These are phyloP conservation scores for Emericellopsis atlantica DNA, from an alignment of 2,329 filamentous ascomycete species.

Conservation along the genomic window DNA sequence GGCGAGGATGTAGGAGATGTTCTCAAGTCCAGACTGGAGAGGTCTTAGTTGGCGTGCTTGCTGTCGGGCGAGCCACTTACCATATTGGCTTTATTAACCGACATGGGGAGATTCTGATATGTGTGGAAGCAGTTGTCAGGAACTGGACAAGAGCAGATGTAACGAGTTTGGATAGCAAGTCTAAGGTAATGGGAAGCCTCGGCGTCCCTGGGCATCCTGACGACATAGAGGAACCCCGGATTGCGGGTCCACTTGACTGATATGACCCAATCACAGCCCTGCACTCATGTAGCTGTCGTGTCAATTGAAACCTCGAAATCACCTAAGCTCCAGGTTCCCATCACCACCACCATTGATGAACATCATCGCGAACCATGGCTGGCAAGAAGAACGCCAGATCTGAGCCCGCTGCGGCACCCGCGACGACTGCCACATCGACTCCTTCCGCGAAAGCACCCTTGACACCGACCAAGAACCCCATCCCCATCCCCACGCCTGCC, in stretches of 20 bases:
- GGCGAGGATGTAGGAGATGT: constrained; percentile 66
- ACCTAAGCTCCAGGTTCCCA: not conserved
- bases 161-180: not conserved
- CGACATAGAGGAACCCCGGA: constrained; percentile 3
- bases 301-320: constrained; percentile 5
- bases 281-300: constrained; percentile 22
- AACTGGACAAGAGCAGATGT: too few species aligned
- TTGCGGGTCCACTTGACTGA: constrained; percentile 1
- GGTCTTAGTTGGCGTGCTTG: not conserved
- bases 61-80: too few species aligned
- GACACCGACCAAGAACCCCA: constrained; percentile 12
- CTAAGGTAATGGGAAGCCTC: not conserved
- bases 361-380: constrained; percentile 21
- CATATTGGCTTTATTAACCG: too few species aligned
- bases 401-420: constrained; percentile 18
- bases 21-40: constrained; percentile 14
- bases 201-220: not conserved
- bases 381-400: constrained; percentile 32
- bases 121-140: too few species aligned
- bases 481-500: constrained; percentile 7
- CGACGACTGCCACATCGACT: constrained; percentile 15
- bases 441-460: constrained; percentile 16
- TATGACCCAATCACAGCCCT: constrained; percentile 16
- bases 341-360: not conserved
- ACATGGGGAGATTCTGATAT: too few species aligned